Conservation (phyloP, 2,329 filamentous ascomycete genomes). For the Diaporthe nobilis region DNA sequence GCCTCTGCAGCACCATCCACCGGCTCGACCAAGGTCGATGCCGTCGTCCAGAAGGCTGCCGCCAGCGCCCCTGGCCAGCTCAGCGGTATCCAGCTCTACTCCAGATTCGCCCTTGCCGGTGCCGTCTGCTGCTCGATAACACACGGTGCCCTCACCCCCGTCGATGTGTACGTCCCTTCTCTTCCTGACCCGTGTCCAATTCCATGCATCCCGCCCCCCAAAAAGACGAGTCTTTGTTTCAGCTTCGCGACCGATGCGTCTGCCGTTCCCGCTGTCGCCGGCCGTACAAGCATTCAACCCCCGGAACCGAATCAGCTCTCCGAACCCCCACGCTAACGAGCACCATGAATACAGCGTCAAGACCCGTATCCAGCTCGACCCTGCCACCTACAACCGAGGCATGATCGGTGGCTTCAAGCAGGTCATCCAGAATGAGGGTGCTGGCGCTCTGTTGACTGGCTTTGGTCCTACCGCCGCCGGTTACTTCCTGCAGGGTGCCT, state of each 20-base stretch:
- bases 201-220: not conserved
- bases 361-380: constrained; percentile 95
- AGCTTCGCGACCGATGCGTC: constrained; percentile 32
- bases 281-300: not conserved
- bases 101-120: constrained; percentile 96
- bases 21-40: constrained; percentile 61
- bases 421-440: constrained; percentile 87
- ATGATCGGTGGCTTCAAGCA: constrained; percentile 89
- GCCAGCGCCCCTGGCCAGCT: constrained; percentile 59
- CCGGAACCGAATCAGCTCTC: constrained; percentile 13
- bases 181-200: not conserved
- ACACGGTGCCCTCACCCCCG: constrained; percentile 95
- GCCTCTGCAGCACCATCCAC: constrained; percentile 54
- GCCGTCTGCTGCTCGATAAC: constrained; percentile 98
- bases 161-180: constrained; percentile 92
- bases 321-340: constrained; percentile 25
- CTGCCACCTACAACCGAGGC: constrained; percentile 88
- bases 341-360: constrained; percentile 78
- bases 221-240: constrained; percentile 1
- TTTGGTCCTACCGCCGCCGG: constrained; percentile 88
- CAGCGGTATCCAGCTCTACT: constrained; percentile 81
- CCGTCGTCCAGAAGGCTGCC: constrained; percentile 59
- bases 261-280: not conserved
- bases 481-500: constrained; percentile 94
- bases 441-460: constrained; percentile 87